These are phyloP conservation scores for Pulchroboletus neoregius DNA, from an alignment of 1,284 basidiomycete genomes.

Conservation along the genomic window DNA sequence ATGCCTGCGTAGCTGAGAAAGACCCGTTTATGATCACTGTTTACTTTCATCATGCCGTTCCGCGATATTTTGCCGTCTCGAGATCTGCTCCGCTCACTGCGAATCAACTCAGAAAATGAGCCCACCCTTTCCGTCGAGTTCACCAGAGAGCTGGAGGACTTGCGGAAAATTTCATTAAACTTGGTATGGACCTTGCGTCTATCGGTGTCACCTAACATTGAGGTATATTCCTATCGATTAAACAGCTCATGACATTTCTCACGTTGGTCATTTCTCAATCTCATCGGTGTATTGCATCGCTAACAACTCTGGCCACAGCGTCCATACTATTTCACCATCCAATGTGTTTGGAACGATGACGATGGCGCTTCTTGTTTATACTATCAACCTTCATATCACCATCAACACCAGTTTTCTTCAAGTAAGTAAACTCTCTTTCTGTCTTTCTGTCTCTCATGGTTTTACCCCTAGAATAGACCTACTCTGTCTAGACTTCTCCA, in stretches of 20 bases:
- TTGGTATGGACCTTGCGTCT: conserved; percentile 13
- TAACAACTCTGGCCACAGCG: conserved; percentile 11
- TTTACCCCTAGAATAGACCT: conserved; percentile 11
- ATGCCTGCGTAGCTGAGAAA: conserved; percentile 1
- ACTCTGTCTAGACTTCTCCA: conserved; percentile 25
- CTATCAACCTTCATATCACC: conserved; percentile 28
- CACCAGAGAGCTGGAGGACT: conserved; percentile 23
- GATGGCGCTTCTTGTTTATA: conserved; percentile 30
- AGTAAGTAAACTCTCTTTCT: conserved; percentile 10
- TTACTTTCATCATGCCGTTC: conserved; percentile 14
- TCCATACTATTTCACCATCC: conserved; percentile 25
- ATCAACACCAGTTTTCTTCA: conserved; percentile 17
- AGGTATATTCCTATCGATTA: background rate
- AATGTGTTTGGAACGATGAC: conserved; percentile 20
- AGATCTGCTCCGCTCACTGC: conserved; percentile 2
- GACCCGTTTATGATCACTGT: background rate
- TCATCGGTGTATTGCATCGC: background rate
- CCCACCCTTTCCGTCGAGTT: conserved; percentile 14
- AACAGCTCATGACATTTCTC: conserved; percentile 29
- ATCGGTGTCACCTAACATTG: background rate
- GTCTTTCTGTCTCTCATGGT: background rate
- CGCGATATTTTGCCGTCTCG: background rate
- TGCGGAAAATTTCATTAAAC: conserved; percentile 23
- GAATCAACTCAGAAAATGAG: conserved; percentile 2
- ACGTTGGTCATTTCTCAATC: conserved; percentile 18